A percentile compares a stretch with the other conserved stretches of the same genome.
Evolutionary conservation across 768 basidiomycete species (phyloP).

Genomic region (Piloderma croceum): DNA sequence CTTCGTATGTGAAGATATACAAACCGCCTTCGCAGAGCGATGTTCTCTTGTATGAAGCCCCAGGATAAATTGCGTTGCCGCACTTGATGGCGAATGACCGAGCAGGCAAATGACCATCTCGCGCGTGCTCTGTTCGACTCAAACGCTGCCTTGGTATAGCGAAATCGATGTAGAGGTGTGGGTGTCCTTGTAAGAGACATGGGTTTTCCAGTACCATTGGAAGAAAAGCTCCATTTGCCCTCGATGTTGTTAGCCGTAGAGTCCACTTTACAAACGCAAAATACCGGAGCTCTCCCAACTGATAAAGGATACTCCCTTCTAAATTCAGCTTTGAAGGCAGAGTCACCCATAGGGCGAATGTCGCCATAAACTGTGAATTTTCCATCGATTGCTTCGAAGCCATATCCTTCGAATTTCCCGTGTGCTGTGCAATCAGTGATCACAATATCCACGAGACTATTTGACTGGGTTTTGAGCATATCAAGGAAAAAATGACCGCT

Average conservation of each 20-base stretch:
- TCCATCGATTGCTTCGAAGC: too few relatives aligned
- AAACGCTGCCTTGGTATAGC: neutral
- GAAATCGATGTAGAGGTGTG: slow-evolving; percentile 21
- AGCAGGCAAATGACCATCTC: neutral
- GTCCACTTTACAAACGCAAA: too few relatives aligned
- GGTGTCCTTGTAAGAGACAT: slow-evolving; percentile 25
- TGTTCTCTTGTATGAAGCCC: slow-evolving; percentile 23
- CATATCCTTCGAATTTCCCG: too few relatives aligned
- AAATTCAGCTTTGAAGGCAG: too few relatives aligned
- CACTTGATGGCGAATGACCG: neutral
- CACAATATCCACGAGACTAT: too few relatives aligned
- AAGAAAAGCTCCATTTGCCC: slow-evolving; percentile 22
- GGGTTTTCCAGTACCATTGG: slow-evolving; percentile 12
- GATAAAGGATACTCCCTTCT: too few relatives aligned
- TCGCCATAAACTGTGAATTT: too few relatives aligned
- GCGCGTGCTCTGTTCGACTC: neutral
- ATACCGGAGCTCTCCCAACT: too few relatives aligned
- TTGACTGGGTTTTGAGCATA: too few relatives aligned
- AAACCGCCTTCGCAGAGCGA: slow-evolving; percentile 22
- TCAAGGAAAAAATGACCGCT: too few relatives aligned
- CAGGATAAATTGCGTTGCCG: neutral
- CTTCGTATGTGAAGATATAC: slow-evolving; percentile 25
- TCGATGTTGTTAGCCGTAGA: slow-evolving; percentile 15
- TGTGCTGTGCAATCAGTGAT: too few relatives aligned
- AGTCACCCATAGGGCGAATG: too few relatives aligned